Conservation (phyloP, 345 rosid genomes). For the Xanthoceras sorbifolium region DNA sequence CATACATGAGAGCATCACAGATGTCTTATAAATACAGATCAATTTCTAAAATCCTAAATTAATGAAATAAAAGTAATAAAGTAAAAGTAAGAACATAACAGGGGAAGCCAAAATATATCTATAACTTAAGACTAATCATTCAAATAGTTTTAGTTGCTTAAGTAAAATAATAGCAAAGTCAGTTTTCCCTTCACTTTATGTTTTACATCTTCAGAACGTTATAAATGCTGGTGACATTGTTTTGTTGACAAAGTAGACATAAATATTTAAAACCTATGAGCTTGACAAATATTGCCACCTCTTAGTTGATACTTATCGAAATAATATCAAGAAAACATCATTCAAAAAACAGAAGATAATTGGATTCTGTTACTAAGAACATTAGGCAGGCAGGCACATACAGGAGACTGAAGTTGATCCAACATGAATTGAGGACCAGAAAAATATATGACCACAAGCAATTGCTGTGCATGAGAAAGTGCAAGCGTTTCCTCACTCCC, state of each 20-base stretch:
- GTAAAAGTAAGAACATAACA: background rate
- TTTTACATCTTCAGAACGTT: background rate
- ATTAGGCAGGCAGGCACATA: constrained; percentile 42
- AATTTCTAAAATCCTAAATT: background rate
- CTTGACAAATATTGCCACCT: background rate
- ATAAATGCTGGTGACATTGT: background rate
- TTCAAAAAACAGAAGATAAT: background rate
- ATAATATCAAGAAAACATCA: background rate
- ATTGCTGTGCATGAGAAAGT: constrained; percentile 69
- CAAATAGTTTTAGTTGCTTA: background rate
- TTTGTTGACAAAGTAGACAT: background rate
- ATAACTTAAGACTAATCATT: background rate
- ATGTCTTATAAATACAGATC: background rate
- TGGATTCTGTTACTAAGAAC: background rate
- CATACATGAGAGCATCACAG: constrained; percentile 20
- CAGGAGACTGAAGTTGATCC: constrained; percentile 83
- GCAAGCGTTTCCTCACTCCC: constrained; percentile 72
- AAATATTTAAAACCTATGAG: background rate
- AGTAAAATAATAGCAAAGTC: background rate
- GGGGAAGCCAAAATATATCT: constrained; percentile 11
- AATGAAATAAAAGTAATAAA: background rate
- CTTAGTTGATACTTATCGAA: background rate
- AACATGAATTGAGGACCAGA: constrained; percentile 77
- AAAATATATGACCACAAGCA: constrained; percentile 75
- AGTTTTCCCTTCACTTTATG: background rate